A percentile compares a stretch with the other conserved stretches of the same genome.
These are phyloP conservation scores for Noccaea caerulescens DNA, from an alignment of 345 rosid genomes.

Conservation along the genomic window DNA sequence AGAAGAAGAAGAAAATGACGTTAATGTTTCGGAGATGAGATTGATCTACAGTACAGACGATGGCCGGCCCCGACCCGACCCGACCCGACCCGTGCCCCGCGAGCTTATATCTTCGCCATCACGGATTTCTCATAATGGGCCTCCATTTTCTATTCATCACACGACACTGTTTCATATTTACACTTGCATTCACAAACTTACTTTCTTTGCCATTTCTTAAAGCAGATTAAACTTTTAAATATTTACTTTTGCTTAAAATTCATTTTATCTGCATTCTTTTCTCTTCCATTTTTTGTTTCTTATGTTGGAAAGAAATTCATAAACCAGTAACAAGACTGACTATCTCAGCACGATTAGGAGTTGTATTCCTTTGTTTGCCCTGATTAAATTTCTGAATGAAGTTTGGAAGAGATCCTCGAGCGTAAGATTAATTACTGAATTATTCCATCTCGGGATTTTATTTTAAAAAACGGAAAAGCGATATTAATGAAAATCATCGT, in stretches of 20 bases:
- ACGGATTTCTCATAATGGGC: conserved; percentile 16
- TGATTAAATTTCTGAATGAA: no score
- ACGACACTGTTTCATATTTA: not conserved
- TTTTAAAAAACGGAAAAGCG: not conserved
- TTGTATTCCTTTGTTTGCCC: no score
- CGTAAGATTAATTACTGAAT: no score
- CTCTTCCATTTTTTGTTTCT: not conserved
- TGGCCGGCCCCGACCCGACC: conserved; percentile 22
- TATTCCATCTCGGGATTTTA: conserved; percentile 9
- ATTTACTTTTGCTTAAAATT: no score
- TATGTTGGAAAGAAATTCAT: not conserved
- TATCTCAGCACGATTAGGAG: no score
- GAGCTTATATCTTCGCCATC: conserved; percentile 8
- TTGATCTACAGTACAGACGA: not conserved
- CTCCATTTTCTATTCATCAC: not conserved
- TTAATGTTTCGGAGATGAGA: conserved; percentile 14
- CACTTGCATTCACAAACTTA: not conserved
- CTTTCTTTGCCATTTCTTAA: no score
- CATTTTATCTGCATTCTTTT: no score
- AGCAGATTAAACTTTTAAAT: no score
- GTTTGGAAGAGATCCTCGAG: no score
- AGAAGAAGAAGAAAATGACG: not conserved
- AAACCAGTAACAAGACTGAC: no score
- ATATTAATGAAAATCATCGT: conserved; percentile 11
- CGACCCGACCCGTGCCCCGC: conserved; percentile 26